Evolutionary conservation across 176 grass and related monocot species (phyloP).

Genomic region (Musa beccarii): DNA sequence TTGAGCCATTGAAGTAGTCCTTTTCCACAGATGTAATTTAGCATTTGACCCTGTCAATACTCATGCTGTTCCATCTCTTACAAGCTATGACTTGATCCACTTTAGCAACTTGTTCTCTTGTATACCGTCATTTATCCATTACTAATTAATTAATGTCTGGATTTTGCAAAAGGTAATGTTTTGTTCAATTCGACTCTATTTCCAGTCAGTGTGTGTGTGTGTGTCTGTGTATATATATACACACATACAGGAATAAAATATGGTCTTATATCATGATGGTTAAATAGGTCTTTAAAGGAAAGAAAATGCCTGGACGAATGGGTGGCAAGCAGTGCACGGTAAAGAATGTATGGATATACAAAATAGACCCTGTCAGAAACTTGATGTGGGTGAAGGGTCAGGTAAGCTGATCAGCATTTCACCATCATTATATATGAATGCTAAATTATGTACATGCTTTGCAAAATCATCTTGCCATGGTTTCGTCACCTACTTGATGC

Average conservation of each 20-base stretch:
- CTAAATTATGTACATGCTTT: conserved; percentile 1
- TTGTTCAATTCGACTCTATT: neutral
- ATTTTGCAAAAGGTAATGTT: neutral
- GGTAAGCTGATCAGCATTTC: conserved; percentile 29
- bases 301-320: conserved; percentile 93
- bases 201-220: conserved; percentile 8
- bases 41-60: neutral
- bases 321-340: conserved; percentile 76
- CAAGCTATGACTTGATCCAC: neutral
- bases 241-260: neutral
- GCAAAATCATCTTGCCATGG: neutral
- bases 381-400: conserved; percentile 90
- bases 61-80: neutral
- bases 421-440: neutral
- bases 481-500: neutral
- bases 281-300: conserved; percentile 92
- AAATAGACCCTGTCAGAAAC: conserved; percentile 94
- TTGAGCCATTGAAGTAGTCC: no score
- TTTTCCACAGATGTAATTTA: neutral
- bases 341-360: conserved; percentile 98
- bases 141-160: neutral
- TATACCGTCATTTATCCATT: neutral
- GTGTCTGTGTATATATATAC: no score
- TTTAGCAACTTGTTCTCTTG: no score
- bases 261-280: conserved; percentile 7